These are phyloP conservation scores for Coemansia sp. DNA, from an alignment of 192 early-diverging fungal species.

Conservation along the genomic window DNA sequence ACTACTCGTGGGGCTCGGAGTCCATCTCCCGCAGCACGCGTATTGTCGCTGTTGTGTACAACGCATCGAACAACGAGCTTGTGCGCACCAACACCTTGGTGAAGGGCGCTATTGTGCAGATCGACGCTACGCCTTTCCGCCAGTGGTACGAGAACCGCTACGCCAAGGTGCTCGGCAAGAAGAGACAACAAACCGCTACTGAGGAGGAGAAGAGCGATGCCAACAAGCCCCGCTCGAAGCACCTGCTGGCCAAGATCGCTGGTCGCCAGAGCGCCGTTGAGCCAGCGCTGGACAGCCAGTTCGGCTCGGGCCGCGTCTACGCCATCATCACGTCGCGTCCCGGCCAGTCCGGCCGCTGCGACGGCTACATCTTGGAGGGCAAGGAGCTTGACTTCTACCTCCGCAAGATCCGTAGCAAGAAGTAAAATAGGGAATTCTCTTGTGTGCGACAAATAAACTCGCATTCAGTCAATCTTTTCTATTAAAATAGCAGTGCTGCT, in stretches of 20 bases:
- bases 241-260: slow-evolving; percentile 84
- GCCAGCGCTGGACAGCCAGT: slow-evolving; percentile 87
- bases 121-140: slow-evolving; percentile 98
- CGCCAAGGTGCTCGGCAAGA: slow-evolving; percentile 83
- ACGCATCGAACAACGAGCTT: slow-evolving; percentile 99
- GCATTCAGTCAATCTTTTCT: background rate
- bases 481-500: slow-evolving; percentile 16
- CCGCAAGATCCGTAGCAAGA: slow-evolving; percentile 76
- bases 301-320: slow-evolving; percentile 88
- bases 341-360: slow-evolving; percentile 95
- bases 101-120: slow-evolving; percentile 95
- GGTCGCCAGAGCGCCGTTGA: slow-evolving; percentile 88
- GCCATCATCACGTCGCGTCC: slow-evolving; percentile 94
- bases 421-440: slow-evolving; percentile 39
- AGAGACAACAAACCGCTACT: slow-evolving; percentile 48
- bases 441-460: slow-evolving; percentile 6
- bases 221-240: slow-evolving; percentile 86
- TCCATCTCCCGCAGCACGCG: slow-evolving; percentile 93
- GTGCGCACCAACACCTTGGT: slow-evolving; percentile 99
- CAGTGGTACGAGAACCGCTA: slow-evolving; percentile 99
- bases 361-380: slow-evolving; percentile 98
- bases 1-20: slow-evolving; percentile 98
- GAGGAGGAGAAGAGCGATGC: slow-evolving; percentile 64
- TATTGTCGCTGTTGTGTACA: slow-evolving; percentile 94
- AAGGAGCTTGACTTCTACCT: slow-evolving; percentile 99